Evolutionary conservation across 2,329 filamentous ascomycete species (phyloP), one percentile per base, ranked within the genome.

Genomic region (Hymenoscyphus salicellus): DNA sequence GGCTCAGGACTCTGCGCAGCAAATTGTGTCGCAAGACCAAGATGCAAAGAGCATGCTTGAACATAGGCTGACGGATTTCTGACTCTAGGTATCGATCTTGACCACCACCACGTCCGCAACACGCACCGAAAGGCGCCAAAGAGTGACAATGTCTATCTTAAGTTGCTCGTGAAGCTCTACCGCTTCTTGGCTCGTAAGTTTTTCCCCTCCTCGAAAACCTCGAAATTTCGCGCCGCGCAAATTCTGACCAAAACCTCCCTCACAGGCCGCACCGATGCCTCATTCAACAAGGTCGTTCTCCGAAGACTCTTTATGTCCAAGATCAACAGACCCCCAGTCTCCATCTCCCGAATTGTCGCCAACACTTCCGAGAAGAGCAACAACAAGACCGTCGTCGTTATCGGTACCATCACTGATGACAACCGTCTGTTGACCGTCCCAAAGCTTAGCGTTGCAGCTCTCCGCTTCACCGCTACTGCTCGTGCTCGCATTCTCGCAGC

Each of bases 251-350:
- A 52, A 14, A 14, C n/a, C 7, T n/a, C 28, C 49, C 57, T 3
- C 55, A 60, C 4, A 96, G 92, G 93, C 83, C 93, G 95, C 79
- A 99, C 95, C 79, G 95, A 98, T 81, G 87, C 92, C 72, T 87
- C 87, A 84, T 99, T 99, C 91, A 99, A 99, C 91, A 96, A 97
- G 87, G 91, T 95, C 77, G 88, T 99, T 79, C 91, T 99, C 77
- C 93, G 94, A 81, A 92, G 95, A 78, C 90, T 99, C 69, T 97
- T 97, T 80, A 97, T 95, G 92, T 97, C 93, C 81, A 92, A 93
- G 83, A 97, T 96, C 84, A 98, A 98, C 91, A 91, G 93, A 75
- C 92, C 92, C 69, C 93, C 95, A 71, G 89, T 99, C 77, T 97
- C 93, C 68, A 86, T 99, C 77, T 97, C 93, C 74, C 91, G 94